Evolutionary conservation across 345 rosid species (phyloP), one percentile per base, ranked within the genome.

Genomic region (Brassica rapa): DNA sequence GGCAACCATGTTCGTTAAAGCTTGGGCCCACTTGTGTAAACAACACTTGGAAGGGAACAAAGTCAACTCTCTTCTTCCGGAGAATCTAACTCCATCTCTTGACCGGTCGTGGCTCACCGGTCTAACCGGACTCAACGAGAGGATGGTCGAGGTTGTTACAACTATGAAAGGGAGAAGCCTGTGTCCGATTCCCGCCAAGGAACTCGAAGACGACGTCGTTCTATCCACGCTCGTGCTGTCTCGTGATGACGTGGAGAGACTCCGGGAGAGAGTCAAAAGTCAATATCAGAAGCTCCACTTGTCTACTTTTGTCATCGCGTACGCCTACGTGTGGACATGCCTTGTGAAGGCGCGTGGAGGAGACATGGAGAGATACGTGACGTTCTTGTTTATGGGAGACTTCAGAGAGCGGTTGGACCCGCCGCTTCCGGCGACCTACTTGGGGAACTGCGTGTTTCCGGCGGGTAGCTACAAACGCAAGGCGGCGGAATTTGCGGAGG

Each of bases 1-100:
- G 3, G 3, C 57, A 24, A 62, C 23, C 16, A 53, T 12, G 35
- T 83, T 77, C 24, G 4, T 83, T 10, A 77, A 67, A 60, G 74
- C 86, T 8, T 80, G 86, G 86, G 86, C 84, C 71, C 67, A 74
- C 67, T 1, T 74, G 1, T 77, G 77, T 70, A 70, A 72, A 29
- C 49, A 11, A 8, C 14, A 62, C 4, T 19, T 11, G 1, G 53
- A 7, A 7, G 41, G 2, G 9, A 23, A 32, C 29, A 23, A 0
- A 19, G 8, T 10, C 9, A 12, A 32, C 24, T 5, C 25, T 15
- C 61, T 71, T 19, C 27, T 85, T 0, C 65, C 77, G 1, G 63
- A 25, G 3, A 79, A 25, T 15, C 49, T 79, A 10, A 72, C 23
- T 4, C 84, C 86, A 0, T 35, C 41, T 35, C 41, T 35, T 8